phyloP scores from a whole-genome alignment of 2,329 filamentous ascomycete genomes.

The Knoxdaviesia proteae region DNA sequence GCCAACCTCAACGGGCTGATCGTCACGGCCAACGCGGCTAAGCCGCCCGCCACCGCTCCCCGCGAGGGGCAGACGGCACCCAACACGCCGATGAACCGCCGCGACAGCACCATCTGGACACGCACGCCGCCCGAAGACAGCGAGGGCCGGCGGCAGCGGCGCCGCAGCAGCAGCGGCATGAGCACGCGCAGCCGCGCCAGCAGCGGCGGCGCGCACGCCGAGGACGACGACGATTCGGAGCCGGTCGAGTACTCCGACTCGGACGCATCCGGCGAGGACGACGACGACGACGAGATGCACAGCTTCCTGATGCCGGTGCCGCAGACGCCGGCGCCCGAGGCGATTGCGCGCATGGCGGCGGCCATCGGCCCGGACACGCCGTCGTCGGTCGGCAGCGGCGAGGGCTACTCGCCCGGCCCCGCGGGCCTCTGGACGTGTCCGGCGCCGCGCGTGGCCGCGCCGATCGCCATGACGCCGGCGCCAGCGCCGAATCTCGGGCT shows the following conservation, averaged over 20 bases:
- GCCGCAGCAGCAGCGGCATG: too few species aligned
- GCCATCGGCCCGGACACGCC: constrained; percentile 26
- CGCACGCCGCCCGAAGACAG: constrained; percentile 25
- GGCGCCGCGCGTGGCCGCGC: not conserved
- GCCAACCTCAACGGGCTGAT: constrained; percentile 48
- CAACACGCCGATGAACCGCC: constrained; percentile 23
- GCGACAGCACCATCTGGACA: constrained; percentile 34
- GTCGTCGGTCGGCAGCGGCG: constrained; percentile 13
- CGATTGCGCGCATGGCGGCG: constrained; percentile 29
- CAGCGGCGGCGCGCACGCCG: constrained; percentile 8
- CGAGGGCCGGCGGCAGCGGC: constrained; percentile 2
- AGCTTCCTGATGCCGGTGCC: constrained; percentile 33
- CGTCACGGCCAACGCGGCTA: constrained; percentile 14
- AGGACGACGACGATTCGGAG: constrained; percentile 9
- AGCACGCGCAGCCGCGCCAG: too few species aligned
- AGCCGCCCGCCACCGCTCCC: constrained; percentile 11
- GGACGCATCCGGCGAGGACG: constrained; percentile 11
- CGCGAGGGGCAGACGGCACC: constrained; percentile 16
- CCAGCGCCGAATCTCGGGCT: too few species aligned
- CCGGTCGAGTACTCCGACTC: too few species aligned
- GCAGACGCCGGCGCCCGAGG: constrained; percentile 35
- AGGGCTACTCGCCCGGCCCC: constrained; percentile 11
- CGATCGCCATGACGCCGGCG: too few species aligned
- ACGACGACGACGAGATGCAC: constrained; percentile 18
- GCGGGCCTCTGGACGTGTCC: not conserved